Conservation (phyloP, 192 early-diverging fungal species). For the Diversispora epigaea region DNA sequence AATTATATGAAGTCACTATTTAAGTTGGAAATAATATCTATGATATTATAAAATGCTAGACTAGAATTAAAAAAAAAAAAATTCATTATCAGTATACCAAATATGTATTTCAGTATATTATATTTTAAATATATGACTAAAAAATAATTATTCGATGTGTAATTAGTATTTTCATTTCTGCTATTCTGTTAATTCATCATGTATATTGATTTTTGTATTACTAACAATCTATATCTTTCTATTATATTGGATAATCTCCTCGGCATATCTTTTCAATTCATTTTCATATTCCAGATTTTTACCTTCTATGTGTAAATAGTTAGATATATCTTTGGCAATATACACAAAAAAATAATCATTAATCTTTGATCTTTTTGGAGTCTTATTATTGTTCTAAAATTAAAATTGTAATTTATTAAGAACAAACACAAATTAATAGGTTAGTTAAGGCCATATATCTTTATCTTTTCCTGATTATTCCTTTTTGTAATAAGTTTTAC, state of each 20-base stretch:
- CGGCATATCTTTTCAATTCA: background rate
- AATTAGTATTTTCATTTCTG: background rate
- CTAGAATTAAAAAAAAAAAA: too few species aligned
- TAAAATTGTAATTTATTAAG: slow-evolving; percentile 22
- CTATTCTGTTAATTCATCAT: slow-evolving; percentile 20
- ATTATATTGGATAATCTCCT: background rate
- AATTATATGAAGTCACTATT: slow-evolving; percentile 13
- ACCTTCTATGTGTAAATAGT: too few species aligned
- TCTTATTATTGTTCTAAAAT: too few species aligned
- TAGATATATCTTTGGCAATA: too few species aligned
- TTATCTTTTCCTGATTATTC: slow-evolving; percentile 22
- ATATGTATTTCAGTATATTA: background rate
- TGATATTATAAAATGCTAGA: slow-evolving; percentile 11
- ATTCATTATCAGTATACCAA: background rate
- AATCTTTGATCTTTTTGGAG: too few species aligned
- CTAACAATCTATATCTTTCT: slow-evolving; percentile 9
- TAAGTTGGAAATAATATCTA: background rate
- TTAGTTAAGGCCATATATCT: slow-evolving; percentile 1
- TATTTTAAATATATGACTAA: background rate
- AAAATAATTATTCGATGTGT: slow-evolving; percentile 13
- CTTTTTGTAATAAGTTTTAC: slow-evolving; percentile 5
- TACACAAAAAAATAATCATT: too few species aligned
- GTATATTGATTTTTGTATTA: background rate
- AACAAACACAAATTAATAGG: slow-evolving; percentile 14
- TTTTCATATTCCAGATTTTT: background rate